Percentiles rank a stretch among this genome's conserved stretches.
Conservation (phyloP, 257 asterid genomes). For the Marsdenia floribunda region DNA sequence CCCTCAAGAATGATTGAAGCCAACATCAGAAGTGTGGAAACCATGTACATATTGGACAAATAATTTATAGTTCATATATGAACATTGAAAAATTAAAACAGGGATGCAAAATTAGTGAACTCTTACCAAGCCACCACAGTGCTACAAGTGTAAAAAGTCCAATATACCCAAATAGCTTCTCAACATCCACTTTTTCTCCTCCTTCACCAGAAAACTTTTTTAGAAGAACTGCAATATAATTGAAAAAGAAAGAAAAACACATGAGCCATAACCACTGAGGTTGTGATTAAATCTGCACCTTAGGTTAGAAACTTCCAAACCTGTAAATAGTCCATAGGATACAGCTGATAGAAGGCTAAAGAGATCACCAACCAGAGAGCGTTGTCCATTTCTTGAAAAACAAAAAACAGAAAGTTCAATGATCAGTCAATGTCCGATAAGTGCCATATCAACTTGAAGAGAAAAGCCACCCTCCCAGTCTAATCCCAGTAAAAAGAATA, state of each 20-base stretch:
- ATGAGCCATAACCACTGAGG: background rate
- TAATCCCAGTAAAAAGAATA: background rate
- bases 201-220: constrained; percentile 91
- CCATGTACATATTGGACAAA: background rate
- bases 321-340: constrained; percentile 85
- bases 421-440: constrained; percentile 51
- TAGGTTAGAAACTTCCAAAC: constrained; percentile 31
- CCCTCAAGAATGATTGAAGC: background rate
- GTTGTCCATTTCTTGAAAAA: constrained; percentile 64
- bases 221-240: constrained; percentile 64
- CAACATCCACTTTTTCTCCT: constrained; percentile 84
- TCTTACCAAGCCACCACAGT: constrained; percentile 99
- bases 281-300: constrained; percentile 2
- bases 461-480: background rate
- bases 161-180: constrained; percentile 86
- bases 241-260: constrained; percentile 6
- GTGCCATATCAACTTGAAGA: constrained; percentile 36
- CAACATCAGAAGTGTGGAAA: background rate
- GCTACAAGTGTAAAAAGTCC: constrained; percentile 86
- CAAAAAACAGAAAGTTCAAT: constrained; percentile 37
- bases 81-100: constrained; percentile 1
- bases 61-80: background rate
- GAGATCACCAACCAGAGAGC: constrained; percentile 87
- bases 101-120: background rate
- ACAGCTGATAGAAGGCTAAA: constrained; percentile 91